Evolutionary conservation across 768 basidiomycete genomes (phyloP), one percentile per base, ranked within the genome.

Genomic region (Lentinula detonsa): DNA sequence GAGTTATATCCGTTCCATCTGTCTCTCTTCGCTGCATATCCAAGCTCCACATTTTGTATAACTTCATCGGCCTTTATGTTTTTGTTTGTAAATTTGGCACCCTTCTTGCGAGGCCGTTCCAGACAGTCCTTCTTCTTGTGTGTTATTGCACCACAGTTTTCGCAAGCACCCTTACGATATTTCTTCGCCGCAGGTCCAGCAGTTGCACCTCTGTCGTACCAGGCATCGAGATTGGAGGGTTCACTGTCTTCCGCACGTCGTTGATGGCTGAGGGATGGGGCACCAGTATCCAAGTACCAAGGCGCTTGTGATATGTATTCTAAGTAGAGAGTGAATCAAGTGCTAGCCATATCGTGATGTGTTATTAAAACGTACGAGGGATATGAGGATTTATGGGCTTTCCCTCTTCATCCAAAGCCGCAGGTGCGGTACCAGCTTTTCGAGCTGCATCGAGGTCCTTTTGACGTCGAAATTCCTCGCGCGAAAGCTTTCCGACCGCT

Each of bases 241-340:
- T 82, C 82, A 64, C 86, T 85, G 34, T 88, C 85, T 4, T 78
- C 65, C 21, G 83, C 87, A 63, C 87, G 85, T 66, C 96, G 88
- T 72, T 99, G 97, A 79, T 98, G 96, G 70, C 87, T 92, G 59
- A 99, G 82, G 9, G 95, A 95, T 1, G 97, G 95, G 37, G 85
- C 88, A 50, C 94, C 97, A 4, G 91, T 94, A 74, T 98, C 93
- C 65, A 96, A 84, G 74, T 98, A 99, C 97, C 97, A 99, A 61
- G 97, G 97, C 7, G 94, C 96, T 73, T 96, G 93, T 6, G 96
- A 93, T 71, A 99, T 99, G 72, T 98, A 99, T 76, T 98, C 93
- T 95, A 65, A 11, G 62, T 43, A 57, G 15, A 10, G 48, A 42
- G 5, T n/a, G 5, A n/a, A 42, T 37, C 51, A 16, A 61, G 54